Evolutionary conservation across 208 protist genomes (phyloP), one percentile per base, ranked within the genome.

Genomic region (Balamuthia mandrillaris): DNA sequence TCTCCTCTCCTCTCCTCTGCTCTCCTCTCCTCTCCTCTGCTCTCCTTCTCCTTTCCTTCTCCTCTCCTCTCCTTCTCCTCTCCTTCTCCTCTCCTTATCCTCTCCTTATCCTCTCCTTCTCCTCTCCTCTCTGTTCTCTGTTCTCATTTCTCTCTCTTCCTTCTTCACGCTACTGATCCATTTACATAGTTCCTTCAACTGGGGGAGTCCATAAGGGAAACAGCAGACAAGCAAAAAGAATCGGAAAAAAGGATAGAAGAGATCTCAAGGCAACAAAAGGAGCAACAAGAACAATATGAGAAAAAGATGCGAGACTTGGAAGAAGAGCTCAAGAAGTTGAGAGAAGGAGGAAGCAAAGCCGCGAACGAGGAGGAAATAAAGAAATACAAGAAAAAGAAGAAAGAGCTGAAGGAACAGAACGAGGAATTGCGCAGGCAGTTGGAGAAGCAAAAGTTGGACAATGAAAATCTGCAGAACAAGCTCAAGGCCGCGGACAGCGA

Each of bases 221-320:
- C n/a, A n/a, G n/a, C n/a, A n/a, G n/a, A 60, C 24, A 60, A 60
- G 29, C 52, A 60, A 60, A n/a, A 60, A 60, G 52, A 60, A 60
- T n/a, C 52, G 5, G 52, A n/a, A n/a, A 60, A 60, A 27, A 60
- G 29, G 29, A 1, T 60, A 1, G 52, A 60, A 31, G 52, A 60
- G 24, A 60, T 60, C 24, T 60, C 52, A 27, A 60, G 24, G 29
- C 24, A 31, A 18, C 77, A 83, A 42, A 29, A 14, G 35, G 12
- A 83, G 49, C 54, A 83, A 42, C 47, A 66, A 18, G 75, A 82
- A 18, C 52, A 82, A 54, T 66, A 29, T 39, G 65, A 65, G 56
- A 60, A 65, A 31, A 82, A 82, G 75, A 65, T 82, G 75, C n/a
- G 12, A 29, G 75, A 82, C 52, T 54, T 83, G 27, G 77, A 83